Conservation (phyloP, 139 green algal genomes). For the Chlamydomonas eustigma region DNA sequence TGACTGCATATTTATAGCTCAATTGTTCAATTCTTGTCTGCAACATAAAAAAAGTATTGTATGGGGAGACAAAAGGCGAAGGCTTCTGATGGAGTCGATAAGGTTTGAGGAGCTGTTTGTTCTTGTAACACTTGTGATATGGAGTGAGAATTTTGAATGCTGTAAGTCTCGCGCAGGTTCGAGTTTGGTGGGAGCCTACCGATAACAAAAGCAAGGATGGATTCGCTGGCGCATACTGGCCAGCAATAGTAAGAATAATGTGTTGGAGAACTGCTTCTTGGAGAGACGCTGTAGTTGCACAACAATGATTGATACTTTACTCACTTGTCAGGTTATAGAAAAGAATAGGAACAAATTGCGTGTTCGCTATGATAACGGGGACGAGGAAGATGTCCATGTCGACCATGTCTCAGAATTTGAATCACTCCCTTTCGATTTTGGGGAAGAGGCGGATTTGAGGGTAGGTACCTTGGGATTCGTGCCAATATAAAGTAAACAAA, state of each 20-base stretch:
- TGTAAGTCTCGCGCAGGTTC: conserved; percentile 43
- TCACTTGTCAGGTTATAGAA: background rate
- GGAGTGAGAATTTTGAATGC: no score
- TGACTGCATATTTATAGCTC: no score
- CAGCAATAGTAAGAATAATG: conserved; percentile 20
- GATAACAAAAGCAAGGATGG: conserved; percentile 40
- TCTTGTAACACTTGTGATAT: no score
- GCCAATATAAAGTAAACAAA: background rate
- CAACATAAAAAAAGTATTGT: no score
- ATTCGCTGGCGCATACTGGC: conserved; percentile 52
- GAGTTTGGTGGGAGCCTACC: conserved; percentile 56
- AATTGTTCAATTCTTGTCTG: no score
- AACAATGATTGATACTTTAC: background rate
- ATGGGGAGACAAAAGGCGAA: no score
- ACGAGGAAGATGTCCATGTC: conserved; percentile 31
- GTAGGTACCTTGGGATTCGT: conserved; percentile 11
- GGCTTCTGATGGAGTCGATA: no score
- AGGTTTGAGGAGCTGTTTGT: no score
- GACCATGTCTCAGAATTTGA: conserved; percentile 12
- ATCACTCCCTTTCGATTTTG: conserved; percentile 43
- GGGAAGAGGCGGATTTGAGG: conserved; percentile 38
- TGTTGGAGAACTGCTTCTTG: background rate
- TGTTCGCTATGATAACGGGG: conserved; percentile 57
- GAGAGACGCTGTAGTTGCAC: no score
- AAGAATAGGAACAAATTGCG: conserved; percentile 10